phyloP scores from a whole-genome alignment of 495 filamentous ascomycete species.

The Neurospora sp. region DNA sequence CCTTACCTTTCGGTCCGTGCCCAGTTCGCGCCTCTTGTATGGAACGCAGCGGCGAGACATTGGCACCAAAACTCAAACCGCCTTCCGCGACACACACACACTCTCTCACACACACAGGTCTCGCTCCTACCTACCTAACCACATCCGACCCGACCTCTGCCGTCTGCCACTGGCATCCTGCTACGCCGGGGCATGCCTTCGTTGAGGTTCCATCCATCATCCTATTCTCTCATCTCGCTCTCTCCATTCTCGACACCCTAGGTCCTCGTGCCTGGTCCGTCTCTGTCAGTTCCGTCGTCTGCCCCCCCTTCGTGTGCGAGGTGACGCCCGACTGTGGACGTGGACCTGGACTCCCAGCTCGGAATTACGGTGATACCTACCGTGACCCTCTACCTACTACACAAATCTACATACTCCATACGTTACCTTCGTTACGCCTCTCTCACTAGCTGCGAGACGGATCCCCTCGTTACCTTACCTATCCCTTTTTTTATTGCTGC shows the following conservation, averaged over 20 bases:
- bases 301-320: neutral
- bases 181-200: neutral
- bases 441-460: neutral
- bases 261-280: neutral
- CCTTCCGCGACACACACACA: neutral
- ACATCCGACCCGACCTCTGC: neutral
- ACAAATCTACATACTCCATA: neutral
- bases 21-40: neutral
- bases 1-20: neutral
- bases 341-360: neutral
- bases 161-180: neutral
- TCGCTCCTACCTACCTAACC: neutral
- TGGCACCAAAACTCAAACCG: neutral
- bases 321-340: neutral
- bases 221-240: neutral
- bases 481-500: neutral
- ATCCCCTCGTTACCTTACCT: neutral
- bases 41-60: neutral
- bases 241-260: neutral
- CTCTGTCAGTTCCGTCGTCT: neutral
- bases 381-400: neutral
- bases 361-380: neutral
- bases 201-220: neutral
- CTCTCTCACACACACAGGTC: neutral
- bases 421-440: neutral